Evolutionary conservation across 345 rosid genomes (phyloP).

Genomic region (Trapa bicornis): DNA sequence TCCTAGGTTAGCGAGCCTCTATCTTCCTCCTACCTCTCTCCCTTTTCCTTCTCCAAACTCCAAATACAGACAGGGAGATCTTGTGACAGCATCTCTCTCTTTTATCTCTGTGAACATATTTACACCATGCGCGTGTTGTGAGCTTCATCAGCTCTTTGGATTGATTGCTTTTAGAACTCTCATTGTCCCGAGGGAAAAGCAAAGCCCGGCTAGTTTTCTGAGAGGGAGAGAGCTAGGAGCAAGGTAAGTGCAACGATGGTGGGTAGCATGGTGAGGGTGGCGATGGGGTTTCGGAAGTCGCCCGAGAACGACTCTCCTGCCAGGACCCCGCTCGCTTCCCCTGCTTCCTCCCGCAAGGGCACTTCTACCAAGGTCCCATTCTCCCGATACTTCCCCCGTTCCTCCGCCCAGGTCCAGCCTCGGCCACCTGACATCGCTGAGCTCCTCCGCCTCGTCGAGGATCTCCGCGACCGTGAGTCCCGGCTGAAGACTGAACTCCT

Average conservation of each 20-base stretch:
- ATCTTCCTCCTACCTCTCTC: no score
- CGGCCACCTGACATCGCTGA: slow-evolving; percentile 65
- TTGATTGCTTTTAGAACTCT: no score
- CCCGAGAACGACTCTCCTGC: slow-evolving; percentile 24
- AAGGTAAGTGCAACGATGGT: slow-evolving; percentile 34
- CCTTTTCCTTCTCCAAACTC: no score
- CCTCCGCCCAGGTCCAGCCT: slow-evolving; percentile 95
- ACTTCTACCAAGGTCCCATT: slow-evolving; percentile 24
- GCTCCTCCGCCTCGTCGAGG: slow-evolving; percentile 62
- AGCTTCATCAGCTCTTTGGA: no score
- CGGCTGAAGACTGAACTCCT: slow-evolving; percentile 59
- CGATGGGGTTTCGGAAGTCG: slow-evolving; percentile 75
- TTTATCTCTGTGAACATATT: no score
- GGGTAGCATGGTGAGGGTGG: slow-evolving; percentile 68
- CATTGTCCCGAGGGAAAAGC: no score
- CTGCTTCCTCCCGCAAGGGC: slow-evolving; percentile 14
- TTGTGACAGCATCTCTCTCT: no score
- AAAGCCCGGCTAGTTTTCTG: no score
- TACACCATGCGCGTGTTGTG: no score
- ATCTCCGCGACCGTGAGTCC: slow-evolving; percentile 65
- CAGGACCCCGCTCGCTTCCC: slow-evolving; percentile 31
- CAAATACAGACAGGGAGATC: no score
- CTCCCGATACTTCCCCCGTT: slow-evolving; percentile 85
- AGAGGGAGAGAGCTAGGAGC: no score
- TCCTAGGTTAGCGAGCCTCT: no score